Conservation (phyloP, 2,329 filamentous ascomycete species). For the Thielaviopsis populi region DNA sequence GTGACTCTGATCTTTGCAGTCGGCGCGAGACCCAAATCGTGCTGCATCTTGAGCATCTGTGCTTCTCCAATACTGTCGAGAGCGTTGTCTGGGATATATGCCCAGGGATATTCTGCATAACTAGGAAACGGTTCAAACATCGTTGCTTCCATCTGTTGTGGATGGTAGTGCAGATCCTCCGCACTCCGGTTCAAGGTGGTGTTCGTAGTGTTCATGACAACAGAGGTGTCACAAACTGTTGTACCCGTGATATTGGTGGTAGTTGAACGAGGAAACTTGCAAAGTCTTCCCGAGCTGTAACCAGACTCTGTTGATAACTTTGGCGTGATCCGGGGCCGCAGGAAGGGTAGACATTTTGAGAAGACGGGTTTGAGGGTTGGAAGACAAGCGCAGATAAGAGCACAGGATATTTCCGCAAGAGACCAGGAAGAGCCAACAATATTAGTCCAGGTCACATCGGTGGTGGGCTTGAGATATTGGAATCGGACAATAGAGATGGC, state of each 20-base stretch:
- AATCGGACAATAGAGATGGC: constrained; percentile 20
- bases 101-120: constrained; percentile 5
- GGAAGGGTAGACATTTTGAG: constrained; percentile 20
- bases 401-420: constrained; percentile 20
- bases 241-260: background rate
- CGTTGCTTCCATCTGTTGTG: background rate
- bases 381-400: constrained; percentile 20
- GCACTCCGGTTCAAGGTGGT: background rate
- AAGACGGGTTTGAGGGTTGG: constrained; percentile 21
- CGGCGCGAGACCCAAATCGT: constrained; percentile 5
- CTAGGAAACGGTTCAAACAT: background rate
- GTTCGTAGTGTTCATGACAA: background rate
- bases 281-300: background rate
- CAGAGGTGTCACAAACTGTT: background rate
- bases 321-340: constrained; percentile 12
- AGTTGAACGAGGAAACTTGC: background rate
- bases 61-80: background rate
- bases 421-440: constrained; percentile 21
- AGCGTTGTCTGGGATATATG: constrained; percentile 2
- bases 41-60: constrained; percentile 8
- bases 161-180: background rate
- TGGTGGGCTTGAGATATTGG: constrained; percentile 17
- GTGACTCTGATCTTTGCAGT: constrained; percentile 8
- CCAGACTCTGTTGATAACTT: background rate
- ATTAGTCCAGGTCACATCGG: constrained; percentile 20